These are phyloP conservation scores for Tilletia indica DNA, from an alignment of 1,284 basidiomycete genomes.

Conservation along the genomic window DNA sequence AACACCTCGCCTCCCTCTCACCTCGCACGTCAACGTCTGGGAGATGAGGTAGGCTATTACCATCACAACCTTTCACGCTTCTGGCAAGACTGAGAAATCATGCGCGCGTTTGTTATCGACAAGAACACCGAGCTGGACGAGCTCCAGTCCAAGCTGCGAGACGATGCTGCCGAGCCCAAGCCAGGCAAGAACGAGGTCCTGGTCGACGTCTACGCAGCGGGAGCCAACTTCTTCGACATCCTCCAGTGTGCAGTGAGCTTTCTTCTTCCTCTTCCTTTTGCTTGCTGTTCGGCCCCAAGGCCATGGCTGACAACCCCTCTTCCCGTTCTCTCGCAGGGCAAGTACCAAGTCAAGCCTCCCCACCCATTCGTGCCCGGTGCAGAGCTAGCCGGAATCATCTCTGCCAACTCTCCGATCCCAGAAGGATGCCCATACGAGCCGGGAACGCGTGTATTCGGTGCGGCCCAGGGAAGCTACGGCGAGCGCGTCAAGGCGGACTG, in stretches of 20 bases:
- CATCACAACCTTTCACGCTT: too few species aligned
- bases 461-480: slow-evolving; percentile 74
- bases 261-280: neutral
- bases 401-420: slow-evolving; percentile 74
- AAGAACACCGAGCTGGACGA: slow-evolving; percentile 40
- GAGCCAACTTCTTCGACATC: slow-evolving; percentile 50
- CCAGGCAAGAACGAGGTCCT: slow-evolving; percentile 39
- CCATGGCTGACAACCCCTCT: neutral
- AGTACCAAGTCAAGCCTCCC: slow-evolving; percentile 49
- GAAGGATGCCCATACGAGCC: slow-evolving; percentile 73
- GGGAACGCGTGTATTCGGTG: slow-evolving; percentile 82
- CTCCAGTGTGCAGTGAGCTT: slow-evolving; percentile 29
- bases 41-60: too few species aligned
- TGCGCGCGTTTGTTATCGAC: slow-evolving; percentile 47
- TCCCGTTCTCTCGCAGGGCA: slow-evolving; percentile 30
- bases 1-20: too few species aligned
- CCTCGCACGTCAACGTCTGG: too few species aligned
- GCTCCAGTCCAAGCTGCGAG: slow-evolving; percentile 36
- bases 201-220: slow-evolving; percentile 58
- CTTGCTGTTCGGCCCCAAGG: neutral
- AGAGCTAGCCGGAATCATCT: slow-evolving; percentile 80
- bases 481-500: slow-evolving; percentile 58
- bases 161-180: slow-evolving; percentile 35
- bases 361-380: slow-evolving; percentile 47
- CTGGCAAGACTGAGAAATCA: slow-evolving; percentile 17